A percentile compares a stretch with the other conserved stretches of the same genome.
Conservation (phyloP, 2,329 filamentous ascomycete species). For the Pseudogymnoascus sp. region DNA sequence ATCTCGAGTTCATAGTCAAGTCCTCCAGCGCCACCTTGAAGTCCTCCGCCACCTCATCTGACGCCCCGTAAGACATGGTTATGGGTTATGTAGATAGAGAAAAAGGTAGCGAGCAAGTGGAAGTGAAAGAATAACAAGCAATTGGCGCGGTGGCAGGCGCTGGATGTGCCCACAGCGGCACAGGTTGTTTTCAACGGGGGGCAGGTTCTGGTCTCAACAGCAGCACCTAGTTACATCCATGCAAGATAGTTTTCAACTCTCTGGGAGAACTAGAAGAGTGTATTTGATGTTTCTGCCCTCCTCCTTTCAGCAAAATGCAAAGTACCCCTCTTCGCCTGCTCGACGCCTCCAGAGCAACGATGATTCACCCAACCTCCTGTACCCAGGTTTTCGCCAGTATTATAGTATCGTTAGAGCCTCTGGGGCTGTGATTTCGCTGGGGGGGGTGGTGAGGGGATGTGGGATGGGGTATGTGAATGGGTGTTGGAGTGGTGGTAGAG, state of each 20-base stretch:
- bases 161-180: neutral
- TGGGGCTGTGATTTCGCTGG: neutral
- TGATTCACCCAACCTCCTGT: conserved; percentile 1
- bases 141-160: neutral
- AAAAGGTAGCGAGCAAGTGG: neutral
- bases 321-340: neutral
- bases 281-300: conserved; percentile 27
- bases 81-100: conserved; percentile 34
- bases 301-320: neutral
- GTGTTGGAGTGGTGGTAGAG: neutral
- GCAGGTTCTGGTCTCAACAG: conserved; percentile 16
- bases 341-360: neutral
- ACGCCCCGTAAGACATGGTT: conserved; percentile 52
- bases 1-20: conserved; percentile 80
- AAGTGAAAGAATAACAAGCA: neutral
- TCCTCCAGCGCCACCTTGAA: conserved; percentile 91
- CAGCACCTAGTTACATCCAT: conserved; percentile 30
- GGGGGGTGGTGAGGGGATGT: neutral
- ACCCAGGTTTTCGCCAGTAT: neutral
- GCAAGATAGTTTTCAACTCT: conserved; percentile 26
- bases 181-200: neutral
- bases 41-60: conserved; percentile 84
- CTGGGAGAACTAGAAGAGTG: conserved; percentile 29
- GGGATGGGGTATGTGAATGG: neutral
- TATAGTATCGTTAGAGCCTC: neutral